phyloP scores from a whole-genome alignment of 805 yeast species.

The Candida loeiensis region DNA sequence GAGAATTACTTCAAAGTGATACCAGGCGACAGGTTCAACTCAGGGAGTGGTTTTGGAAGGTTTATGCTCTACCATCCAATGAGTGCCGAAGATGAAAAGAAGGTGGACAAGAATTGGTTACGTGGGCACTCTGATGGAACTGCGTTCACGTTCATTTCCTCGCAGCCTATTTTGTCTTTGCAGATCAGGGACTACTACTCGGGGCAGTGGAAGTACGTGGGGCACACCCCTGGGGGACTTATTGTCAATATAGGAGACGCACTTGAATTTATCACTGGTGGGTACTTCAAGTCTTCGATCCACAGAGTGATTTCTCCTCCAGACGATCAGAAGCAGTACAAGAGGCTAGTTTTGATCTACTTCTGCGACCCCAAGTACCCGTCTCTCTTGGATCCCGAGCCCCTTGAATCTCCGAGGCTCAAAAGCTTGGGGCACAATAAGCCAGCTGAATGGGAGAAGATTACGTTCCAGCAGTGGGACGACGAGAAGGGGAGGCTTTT shows the following conservation, averaged over 20 bases:
- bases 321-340: slow-evolving; percentile 14
- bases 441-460: slow-evolving; percentile 27
- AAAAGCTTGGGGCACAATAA: slow-evolving; percentile 13
- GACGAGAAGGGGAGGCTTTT: slow-evolving; percentile 45
- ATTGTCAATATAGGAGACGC: slow-evolving; percentile 31
- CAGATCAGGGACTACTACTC: slow-evolving; percentile 29
- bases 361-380: slow-evolving; percentile 16
- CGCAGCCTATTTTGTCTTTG: slow-evolving; percentile 29
- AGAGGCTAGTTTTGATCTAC: slow-evolving; percentile 14
- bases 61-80: slow-evolving; percentile 27
- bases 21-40: slow-evolving; percentile 20
- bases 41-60: slow-evolving; percentile 29
- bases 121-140: slow-evolving; percentile 32
- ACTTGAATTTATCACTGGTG: slow-evolving; percentile 31
- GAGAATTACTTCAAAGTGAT: slow-evolving; percentile 26
- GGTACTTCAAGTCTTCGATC: slow-evolving; percentile 17
- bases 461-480: slow-evolving; percentile 28
- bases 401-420: slow-evolving; percentile 12
- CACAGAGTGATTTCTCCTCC: slow-evolving; percentile 16
- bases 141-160: slow-evolving; percentile 29
- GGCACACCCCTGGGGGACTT: slow-evolving; percentile 27
- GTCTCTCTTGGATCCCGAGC: slow-evolving; percentile 14
- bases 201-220: slow-evolving; percentile 30
- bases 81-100: slow-evolving; percentile 21
- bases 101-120: slow-evolving; percentile 25